These are phyloP conservation scores for Phytophthora crassamura DNA, from an alignment of 352 stramenopile genomes.

Conservation along the genomic window DNA sequence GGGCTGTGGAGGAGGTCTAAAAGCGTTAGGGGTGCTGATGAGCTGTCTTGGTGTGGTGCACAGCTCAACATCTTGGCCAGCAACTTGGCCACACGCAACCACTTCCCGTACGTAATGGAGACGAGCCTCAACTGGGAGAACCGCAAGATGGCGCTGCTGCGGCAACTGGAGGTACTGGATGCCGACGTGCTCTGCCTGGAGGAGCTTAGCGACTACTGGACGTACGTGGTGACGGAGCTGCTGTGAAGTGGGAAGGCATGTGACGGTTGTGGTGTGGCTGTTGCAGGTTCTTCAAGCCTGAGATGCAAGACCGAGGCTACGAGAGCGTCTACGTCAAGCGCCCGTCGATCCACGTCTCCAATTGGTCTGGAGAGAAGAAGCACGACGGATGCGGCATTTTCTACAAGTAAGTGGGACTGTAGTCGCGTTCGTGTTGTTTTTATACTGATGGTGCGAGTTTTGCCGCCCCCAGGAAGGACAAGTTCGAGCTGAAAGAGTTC, in stretches of 20 bases:
- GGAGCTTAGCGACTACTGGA: slow-evolving; percentile 91
- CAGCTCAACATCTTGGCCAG: slow-evolving; percentile 88
- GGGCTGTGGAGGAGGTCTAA: background rate
- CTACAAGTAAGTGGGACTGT: slow-evolving; percentile 63
- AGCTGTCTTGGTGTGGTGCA: slow-evolving; percentile 6
- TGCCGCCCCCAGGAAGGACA: slow-evolving; percentile 61
- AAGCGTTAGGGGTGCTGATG: background rate
- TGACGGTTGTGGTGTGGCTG: slow-evolving; percentile 9
- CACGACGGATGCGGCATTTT: slow-evolving; percentile 90
- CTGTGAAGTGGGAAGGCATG: background rate
- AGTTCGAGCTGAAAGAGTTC: slow-evolving; percentile 88
- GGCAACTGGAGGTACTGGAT: slow-evolving; percentile 76
- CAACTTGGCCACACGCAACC: slow-evolving; percentile 84
- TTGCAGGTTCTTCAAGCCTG: slow-evolving; percentile 80
- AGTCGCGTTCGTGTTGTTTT: background rate
- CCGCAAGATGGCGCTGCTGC: slow-evolving; percentile 78
- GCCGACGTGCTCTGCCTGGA: slow-evolving; percentile 87
- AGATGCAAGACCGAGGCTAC: slow-evolving; percentile 77
- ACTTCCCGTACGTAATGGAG: slow-evolving; percentile 89
- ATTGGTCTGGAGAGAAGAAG: slow-evolving; percentile 90
- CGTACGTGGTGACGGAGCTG: slow-evolving; percentile 47
- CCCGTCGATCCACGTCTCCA: slow-evolving; percentile 85
- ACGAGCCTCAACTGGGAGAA: slow-evolving; percentile 85
- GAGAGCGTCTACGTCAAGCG: slow-evolving; percentile 89
- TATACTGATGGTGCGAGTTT: background rate